A percentile compares a stretch with the other conserved stretches of the same genome.
These are phyloP conservation scores for Penicillium macrosclerotiorum DNA, from an alignment of 495 filamentous ascomycete genomes.

Conservation along the genomic window DNA sequence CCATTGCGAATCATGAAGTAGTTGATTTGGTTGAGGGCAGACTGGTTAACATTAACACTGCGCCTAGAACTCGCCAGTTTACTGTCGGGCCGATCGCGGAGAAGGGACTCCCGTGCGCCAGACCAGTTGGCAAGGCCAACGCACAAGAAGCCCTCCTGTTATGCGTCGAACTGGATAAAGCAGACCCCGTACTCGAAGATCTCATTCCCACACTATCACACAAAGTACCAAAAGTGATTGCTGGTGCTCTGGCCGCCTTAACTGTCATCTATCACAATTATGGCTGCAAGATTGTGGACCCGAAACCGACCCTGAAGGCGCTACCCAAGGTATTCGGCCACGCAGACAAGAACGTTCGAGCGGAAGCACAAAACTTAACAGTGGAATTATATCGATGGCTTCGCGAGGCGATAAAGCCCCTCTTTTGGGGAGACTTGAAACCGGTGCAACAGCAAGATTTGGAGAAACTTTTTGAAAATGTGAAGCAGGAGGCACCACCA, in stretches of 20 bases:
- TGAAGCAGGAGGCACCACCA: conserved; percentile 82
- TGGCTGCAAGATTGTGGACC: conserved; percentile 94
- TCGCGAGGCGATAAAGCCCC: conserved; percentile 94
- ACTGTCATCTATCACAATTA: conserved; percentile 86
- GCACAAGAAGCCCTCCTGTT: conserved; percentile 84
- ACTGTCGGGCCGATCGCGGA: conserved; percentile 80
- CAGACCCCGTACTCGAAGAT: conserved; percentile 86
- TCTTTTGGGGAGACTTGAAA: conserved; percentile 96
- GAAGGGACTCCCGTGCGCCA: conserved; percentile 84
- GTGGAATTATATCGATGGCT: conserved; percentile 98
- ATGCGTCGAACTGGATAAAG: conserved; percentile 84
- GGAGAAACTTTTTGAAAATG: conserved; percentile 88
- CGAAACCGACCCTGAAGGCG: conserved; percentile 88
- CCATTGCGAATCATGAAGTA: too few species aligned
- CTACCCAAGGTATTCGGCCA: conserved; percentile 92
- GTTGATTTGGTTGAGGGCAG: too few species aligned
- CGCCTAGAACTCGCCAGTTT: conserved; percentile 63
- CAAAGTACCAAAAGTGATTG: conserved; percentile 93
- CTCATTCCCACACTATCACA: conserved; percentile 80
- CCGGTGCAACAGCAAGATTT: conserved; percentile 92
- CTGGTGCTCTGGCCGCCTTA: conserved; percentile 75
- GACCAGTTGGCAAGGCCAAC: conserved; percentile 83
- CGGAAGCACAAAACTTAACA: conserved; percentile 85
- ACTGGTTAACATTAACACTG: too few species aligned
- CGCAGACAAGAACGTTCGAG: conserved; percentile 97